Conservation (phyloP, 371 early-diverging fungal genomes). For the Syncephalis fuscata region DNA sequence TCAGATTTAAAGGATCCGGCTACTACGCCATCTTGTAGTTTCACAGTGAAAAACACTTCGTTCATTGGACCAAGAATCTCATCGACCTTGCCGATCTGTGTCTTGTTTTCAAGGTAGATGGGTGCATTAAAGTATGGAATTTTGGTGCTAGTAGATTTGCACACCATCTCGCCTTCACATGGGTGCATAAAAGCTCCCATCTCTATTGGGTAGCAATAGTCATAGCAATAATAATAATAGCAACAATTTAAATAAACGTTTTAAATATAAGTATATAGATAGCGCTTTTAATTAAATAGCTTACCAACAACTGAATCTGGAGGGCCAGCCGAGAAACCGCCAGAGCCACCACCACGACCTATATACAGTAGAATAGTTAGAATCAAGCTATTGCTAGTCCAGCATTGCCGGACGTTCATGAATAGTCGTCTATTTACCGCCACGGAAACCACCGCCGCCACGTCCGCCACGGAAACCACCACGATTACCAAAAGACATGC, state of each 20-base stretch:
- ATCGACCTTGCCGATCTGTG: conserved; percentile 98
- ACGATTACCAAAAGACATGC: not conserved
- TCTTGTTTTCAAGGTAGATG: conserved; percentile 92
- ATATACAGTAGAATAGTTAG: conserved; percentile 3
- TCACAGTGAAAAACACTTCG: conserved; percentile 93
- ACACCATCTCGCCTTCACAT: conserved; percentile 95
- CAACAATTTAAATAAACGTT: not conserved
- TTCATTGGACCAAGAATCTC: conserved; percentile 98
- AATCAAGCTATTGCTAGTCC: not conserved
- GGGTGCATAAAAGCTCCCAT: conserved; percentile 89
- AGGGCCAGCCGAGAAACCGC: conserved; percentile 2
- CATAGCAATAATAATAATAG: conserved; percentile 1
- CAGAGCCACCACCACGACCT: conserved; percentile 7
- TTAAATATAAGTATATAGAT: not conserved
- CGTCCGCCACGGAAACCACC: conserved; percentile 16
- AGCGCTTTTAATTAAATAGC: not conserved
- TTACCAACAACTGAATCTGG: not conserved
- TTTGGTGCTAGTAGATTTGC: conserved; percentile 77
- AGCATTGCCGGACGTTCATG: no score
- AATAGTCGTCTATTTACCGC: conserved; percentile 1
- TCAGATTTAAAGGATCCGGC: conserved; percentile 79
- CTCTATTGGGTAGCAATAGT: conserved; percentile 24
- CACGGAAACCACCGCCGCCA: conserved; percentile 17
- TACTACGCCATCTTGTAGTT: conserved; percentile 84
- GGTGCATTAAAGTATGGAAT: conserved; percentile 99